These are phyloP conservation scores for Gastrolobium villosum DNA, from an alignment of 306 rosid species.

Conservation along the genomic window DNA sequence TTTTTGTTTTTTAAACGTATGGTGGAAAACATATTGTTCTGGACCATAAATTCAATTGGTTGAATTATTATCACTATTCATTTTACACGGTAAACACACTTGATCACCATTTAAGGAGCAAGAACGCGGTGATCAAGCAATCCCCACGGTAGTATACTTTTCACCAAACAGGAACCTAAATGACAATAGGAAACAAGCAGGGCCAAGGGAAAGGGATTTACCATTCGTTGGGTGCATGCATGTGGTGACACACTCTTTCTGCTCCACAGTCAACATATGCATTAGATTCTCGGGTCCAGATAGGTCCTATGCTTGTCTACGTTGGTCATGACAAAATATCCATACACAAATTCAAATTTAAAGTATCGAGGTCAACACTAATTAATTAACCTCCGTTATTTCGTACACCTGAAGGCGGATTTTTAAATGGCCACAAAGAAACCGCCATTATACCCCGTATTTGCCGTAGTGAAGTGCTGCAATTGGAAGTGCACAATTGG, in stretches of 20 bases:
- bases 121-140: neutral
- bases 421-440: too few species aligned
- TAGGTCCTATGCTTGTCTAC: constrained; percentile 29
- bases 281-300: constrained; percentile 41
- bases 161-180: neutral
- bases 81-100: neutral
- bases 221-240: constrained; percentile 35
- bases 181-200: neutral
- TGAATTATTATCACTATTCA: too few species aligned
- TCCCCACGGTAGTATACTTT: neutral
- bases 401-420: too few species aligned
- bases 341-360: neutral
- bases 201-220: too few species aligned
- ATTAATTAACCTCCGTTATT: too few species aligned
- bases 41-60: too few species aligned
- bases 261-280: constrained; percentile 45
- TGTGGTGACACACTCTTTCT: constrained; percentile 39
- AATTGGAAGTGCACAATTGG: too few species aligned
- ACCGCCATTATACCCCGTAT: too few species aligned
- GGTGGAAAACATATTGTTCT: too few species aligned
- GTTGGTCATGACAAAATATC: constrained; percentile 25
- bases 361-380: neutral
- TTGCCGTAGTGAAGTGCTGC: too few species aligned
- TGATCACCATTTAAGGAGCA: constrained; percentile 7
- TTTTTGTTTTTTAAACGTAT: neutral